phyloP scores from a whole-genome alignment of 805 yeast species.

The Ogataea nakhonphanomensis region DNA sequence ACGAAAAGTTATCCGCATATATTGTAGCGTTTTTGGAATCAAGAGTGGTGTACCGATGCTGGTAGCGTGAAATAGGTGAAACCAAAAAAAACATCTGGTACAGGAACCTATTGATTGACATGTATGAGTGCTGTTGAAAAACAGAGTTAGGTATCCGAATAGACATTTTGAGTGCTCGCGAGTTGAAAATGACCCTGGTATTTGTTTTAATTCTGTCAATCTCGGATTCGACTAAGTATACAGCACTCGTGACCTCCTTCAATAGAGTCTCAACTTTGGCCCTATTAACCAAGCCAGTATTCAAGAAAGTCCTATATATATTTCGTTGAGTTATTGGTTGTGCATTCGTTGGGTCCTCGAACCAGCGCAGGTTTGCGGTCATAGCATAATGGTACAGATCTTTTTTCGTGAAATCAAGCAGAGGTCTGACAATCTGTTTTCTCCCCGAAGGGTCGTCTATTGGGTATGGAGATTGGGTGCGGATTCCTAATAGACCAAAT shows the following conservation, averaged over 20 bases:
- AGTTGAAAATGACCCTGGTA: conserved; percentile 3
- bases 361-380: conserved; percentile 47
- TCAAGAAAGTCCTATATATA: conserved; percentile 39
- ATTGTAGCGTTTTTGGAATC: conserved; percentile 18
- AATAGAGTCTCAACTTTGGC: conserved; percentile 11
- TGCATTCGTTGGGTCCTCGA: conserved; percentile 65
- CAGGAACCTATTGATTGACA: conserved; percentile 29
- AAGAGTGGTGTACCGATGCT: conserved; percentile 24
- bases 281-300: conserved; percentile 10
- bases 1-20: conserved; percentile 1
- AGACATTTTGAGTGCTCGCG: conserved; percentile 8
- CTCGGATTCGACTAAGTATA: conserved; percentile 19
- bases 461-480: conserved; percentile 11
- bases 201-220: conserved; percentile 14
- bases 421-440: conserved; percentile 46
- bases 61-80: conserved; percentile 23
- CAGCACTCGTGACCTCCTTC: conserved; percentile 9
- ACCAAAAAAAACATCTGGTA: conserved; percentile 22
- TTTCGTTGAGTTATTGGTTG: conserved; percentile 61
- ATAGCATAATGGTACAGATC: conserved; percentile 46
- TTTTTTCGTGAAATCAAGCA: conserved; percentile 43
- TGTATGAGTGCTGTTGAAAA: conserved; percentile 15
- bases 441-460: conserved; percentile 8
- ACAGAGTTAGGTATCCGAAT: conserved; percentile 19
- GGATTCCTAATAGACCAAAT: conserved; percentile 62